Evolutionary conservation across 148 eudicot genomes (phyloP).

Genomic region (Chenopodium quinoa): DNA sequence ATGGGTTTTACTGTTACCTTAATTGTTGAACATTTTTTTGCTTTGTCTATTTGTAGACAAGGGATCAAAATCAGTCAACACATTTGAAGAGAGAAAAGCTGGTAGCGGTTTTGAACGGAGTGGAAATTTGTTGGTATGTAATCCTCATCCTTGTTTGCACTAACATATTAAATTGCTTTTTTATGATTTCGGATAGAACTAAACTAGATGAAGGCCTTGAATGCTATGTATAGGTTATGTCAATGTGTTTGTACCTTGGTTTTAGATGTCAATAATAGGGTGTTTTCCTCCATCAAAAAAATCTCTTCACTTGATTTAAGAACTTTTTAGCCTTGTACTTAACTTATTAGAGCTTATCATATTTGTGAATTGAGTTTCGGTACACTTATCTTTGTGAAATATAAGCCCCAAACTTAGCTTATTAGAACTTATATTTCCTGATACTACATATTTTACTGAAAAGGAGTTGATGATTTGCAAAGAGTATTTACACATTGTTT

Average conservation of each 20-base stretch:
- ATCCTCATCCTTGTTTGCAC: not conserved
- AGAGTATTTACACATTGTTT: not conserved
- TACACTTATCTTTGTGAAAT: too few species aligned
- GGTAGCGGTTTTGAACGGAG: not conserved
- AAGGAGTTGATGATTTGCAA: not conserved
- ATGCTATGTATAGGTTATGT: not conserved
- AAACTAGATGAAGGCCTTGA: conserved; percentile 1
- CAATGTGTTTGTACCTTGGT: not conserved
- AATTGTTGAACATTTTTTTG: not conserved
- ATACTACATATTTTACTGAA: not conserved
- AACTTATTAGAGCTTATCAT: not conserved
- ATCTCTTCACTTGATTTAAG: not conserved
- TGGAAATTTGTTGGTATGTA: conserved; percentile 6
- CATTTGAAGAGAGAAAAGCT: not conserved
- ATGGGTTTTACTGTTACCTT: conserved; percentile 5
- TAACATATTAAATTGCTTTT: not conserved
- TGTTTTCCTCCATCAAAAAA: too few species aligned
- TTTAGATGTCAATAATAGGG: not conserved
- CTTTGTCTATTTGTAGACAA: conserved; percentile 14
- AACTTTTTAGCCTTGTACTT: not conserved
- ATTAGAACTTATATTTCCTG: too few species aligned
- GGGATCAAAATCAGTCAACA: not conserved
- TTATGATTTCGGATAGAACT: not conserved
- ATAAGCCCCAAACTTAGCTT: too few species aligned
- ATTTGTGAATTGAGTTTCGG: not conserved